Percentiles rank a stretch among this genome's conserved stretches.
phyloP scores from a whole-genome alignment of 345 rosid genomes.

The Eutrema japonicum region DNA sequence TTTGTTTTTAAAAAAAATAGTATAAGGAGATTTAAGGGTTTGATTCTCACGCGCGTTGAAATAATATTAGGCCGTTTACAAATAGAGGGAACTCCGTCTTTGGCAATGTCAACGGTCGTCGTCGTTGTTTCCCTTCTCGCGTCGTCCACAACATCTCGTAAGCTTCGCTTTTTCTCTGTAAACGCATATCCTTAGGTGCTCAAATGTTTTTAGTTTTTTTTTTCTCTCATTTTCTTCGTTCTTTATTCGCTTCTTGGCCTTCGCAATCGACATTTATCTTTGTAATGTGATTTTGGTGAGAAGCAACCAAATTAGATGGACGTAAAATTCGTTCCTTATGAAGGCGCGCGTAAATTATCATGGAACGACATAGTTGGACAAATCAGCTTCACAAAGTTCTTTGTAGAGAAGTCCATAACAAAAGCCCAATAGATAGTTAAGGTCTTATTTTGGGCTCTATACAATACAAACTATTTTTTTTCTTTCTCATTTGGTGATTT shows the following conservation, averaged over 20 bases:
- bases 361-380: background rate
- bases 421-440: background rate
- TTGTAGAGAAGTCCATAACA: background rate
- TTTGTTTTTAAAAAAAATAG: too few species aligned
- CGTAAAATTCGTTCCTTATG: background rate
- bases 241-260: background rate
- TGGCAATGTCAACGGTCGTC: conserved; percentile 57
- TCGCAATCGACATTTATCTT: background rate
- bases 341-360: background rate
- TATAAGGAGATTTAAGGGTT: too few species aligned
- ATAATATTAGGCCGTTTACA: too few species aligned
- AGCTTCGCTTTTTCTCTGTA: background rate
- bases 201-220: background rate
- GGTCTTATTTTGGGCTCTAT: background rate
- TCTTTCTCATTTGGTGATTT: too few species aligned
- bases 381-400: background rate
- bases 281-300: background rate
- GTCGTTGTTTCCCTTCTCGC: conserved; percentile 68
- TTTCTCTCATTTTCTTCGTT: background rate
- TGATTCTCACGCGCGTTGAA: too few species aligned
- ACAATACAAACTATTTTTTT: background rate
- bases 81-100: conserved; percentile 65
- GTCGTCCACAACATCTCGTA: conserved; percentile 76
- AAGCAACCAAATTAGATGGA: background rate
- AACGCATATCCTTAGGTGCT: background rate